Base-by-base conservation (phyloP, 495 filamentous ascomycete species). In the Penicillium turbatum region DNA sequence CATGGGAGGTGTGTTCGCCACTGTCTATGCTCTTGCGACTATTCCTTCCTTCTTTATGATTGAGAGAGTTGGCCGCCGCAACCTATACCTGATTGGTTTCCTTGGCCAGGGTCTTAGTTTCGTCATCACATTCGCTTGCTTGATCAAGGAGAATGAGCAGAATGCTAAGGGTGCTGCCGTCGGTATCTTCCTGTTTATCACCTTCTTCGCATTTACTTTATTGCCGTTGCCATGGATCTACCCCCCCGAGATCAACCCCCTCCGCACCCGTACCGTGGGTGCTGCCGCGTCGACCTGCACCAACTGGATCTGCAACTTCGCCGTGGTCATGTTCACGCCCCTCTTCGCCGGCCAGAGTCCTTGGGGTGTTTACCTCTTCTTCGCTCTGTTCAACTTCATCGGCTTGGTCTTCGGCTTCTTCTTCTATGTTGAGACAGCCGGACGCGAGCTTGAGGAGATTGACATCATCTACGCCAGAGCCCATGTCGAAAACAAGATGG, bases 371-470 rank as follows among this genome's bases (percentile, higher is more conserved):
- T 74, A 74, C 41, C 65, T 74, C 27, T 87, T 90, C 79, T 90
- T 90, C 61, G 85, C 85, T 11, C 64, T 77, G 32, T 66, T 88
- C 40, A 91, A 91, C 70, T 81, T 80, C 40, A 69, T 70, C 64
- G 87, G 85, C 68, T 49, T 90, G 11, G 84, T 86, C 1, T 65
- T 73, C 50, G 66, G 56, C 37, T 90, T 79, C 66, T 84, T 87
- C 74, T 86, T 83, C 72, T 89, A 87, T 61, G 81, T 84, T 3
- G 86, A 89, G 67, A 88, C 85, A 1, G 79, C 80, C 5, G 68
- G 75, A 8, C 82, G 86, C 47, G 83, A 82, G n/a, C 79, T 91
- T 9, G 87, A 91, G 60, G 87, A 90, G 65, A 83, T 90, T 47
- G 88, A 91, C 42, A 62, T 73, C 29, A 73, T 73, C 61, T 73